Evolutionary conservation across 164 flowering plant genomes (phyloP), one percentile per base, ranked within the genome.

Genomic region (Berberis vulgaris): DNA sequence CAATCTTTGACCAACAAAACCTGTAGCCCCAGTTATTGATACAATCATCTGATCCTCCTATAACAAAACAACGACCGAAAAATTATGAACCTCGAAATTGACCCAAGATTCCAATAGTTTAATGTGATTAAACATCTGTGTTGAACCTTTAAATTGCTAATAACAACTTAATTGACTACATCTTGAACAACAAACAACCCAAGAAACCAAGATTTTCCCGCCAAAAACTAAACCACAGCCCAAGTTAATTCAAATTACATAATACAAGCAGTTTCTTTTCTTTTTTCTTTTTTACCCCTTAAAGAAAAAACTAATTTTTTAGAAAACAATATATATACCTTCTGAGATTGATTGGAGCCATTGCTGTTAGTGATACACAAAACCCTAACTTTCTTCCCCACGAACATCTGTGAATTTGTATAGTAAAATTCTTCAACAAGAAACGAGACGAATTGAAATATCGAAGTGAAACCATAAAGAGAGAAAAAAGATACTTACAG

Each of bases 11-110:
- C 98, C 98, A 44, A 93, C 76, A 74, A 93, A 90, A 12, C 98
- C 96, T 0, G 98, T 93, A n/a, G 92, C 97, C 72, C 97, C 98
- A 3, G 98, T 93, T 43, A 90, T 64, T 59, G 97, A 84, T 41
- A 93, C 85, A 70, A 70, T 80, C 88, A 86, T 82, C 76, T 82
- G 82, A 74, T 73, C 74, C 64, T 45, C 79, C 89, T 81, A 74
- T 73, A 80, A 49, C 45, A 72, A 67, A 72, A 63, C 38, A 8
- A 42, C 11, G 12, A 8, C 10, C 2, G 6, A 38, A 12, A 2
- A 43, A 40, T 9, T 41, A 26, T 45, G 41, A 13, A 43, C 4
- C 40, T 4, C 5, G 6, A 43, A 55, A 46, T n/a, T 2, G 11
- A 58, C 4, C 61, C 59, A 55, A 45, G 40, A 5, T 9, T 3